Evolutionary conservation across 2,329 filamentous ascomycete species (phyloP), one percentile per base, ranked within the genome.

Genomic region (Nemania bipapillata): DNA sequence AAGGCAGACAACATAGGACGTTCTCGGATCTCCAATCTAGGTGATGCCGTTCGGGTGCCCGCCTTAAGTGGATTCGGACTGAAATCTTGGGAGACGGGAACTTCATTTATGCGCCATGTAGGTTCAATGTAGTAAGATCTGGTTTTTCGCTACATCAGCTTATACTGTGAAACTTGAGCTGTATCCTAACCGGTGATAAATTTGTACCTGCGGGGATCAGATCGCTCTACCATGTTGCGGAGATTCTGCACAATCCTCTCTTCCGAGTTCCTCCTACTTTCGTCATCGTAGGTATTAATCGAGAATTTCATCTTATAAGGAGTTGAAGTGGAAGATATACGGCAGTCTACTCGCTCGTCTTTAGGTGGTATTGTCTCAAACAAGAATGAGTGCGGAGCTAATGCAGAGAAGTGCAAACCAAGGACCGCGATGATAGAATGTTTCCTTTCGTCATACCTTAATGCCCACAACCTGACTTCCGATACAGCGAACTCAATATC

Each of bases 111-210:
- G 11, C 68, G 65, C 70, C 70, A 72, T 5, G 70, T 72, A 12
- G 70, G 70, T 35, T 72, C 64, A 17, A 72, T 58, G 32, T 72
- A 70, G 60, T 70, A 72, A 1, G 57, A 54, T 15, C 70, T 71
- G 4, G 4, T 30, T 30, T 26, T 17, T 4, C 11, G 9, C 11
- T 26, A 6, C 6, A 35, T 55, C 5, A 24, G 1, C 2, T 12
- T 17, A 6, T 28, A n/a, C 15, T 24, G 7, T 8, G 9, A 1
- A 7, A 9, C 2, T 17, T 30, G n/a, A 4, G 8, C 4, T n/a
- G 4, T 0, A 11, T 12, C 2, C 4, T 9, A 9, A 3, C 1
- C 12, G 2, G 8, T 17, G 4, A 32, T 32, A 17, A 24, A 22
- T 22, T 2, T 63, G 63, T 60, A 72, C 70, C 68, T 59, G 9